phyloP scores from a whole-genome alignment of 2,329 filamentous ascomycete genomes.

The Penicillium sp. region DNA sequence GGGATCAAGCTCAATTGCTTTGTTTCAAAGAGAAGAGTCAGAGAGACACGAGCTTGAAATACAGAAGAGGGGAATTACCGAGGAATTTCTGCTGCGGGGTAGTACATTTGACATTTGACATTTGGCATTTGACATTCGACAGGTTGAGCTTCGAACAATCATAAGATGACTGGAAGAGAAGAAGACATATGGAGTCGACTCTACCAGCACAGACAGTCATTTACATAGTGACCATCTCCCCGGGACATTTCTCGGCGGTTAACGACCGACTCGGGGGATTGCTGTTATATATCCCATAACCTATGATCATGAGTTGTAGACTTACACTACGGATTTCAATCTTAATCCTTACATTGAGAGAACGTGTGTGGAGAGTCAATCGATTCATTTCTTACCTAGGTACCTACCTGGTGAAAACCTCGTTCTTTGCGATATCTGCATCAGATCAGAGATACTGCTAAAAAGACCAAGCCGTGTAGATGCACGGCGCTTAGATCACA shows the following conservation, averaged over 20 bases:
- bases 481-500: constrained; percentile 25
- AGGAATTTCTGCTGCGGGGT: not conserved
- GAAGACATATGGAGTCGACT: not conserved
- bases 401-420: not conserved
- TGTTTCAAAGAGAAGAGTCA: not conserved
- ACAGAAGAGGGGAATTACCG: not conserved
- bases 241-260: not conserved
- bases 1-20: not conserved
- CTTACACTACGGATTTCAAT: not conserved
- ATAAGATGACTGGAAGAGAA: not conserved
- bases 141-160: not conserved
- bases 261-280: too few species aligned
- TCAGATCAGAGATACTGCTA: not conserved
- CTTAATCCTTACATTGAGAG: not conserved
- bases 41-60: not conserved
- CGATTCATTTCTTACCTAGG: not conserved
- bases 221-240: not conserved
- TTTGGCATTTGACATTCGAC: not conserved
- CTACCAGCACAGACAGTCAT: not conserved
- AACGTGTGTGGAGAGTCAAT: not conserved
- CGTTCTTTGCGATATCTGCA: not conserved
- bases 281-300: not conserved
- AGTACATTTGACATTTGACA: not conserved
- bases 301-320: not conserved
- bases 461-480: not conserved